Conservation (phyloP, 108 stramenopile genomes). For the Cyclotella baltica region DNA sequence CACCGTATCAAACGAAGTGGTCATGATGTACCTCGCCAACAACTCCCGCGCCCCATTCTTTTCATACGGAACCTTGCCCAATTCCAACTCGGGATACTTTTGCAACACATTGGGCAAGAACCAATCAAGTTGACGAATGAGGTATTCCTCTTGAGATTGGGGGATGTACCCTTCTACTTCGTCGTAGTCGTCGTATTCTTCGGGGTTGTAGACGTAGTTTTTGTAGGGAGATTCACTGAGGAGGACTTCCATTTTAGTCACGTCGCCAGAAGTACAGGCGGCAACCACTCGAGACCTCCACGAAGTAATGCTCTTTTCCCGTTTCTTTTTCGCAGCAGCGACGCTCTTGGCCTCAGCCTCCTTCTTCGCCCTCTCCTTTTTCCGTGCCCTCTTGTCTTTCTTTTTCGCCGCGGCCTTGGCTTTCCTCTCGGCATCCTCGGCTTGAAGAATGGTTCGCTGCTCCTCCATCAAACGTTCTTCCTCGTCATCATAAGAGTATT, state of each 20-base stretch:
- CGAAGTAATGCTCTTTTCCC: conserved; percentile 67
- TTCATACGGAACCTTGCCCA: conserved; percentile 16
- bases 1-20: conserved; percentile 32
- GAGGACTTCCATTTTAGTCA: conserved; percentile 63
- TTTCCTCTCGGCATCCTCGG: conserved; percentile 63
- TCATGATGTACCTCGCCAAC: conserved; percentile 43
- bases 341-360: conserved; percentile 78
- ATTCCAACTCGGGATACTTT: conserved; percentile 26
- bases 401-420: conserved; percentile 65
- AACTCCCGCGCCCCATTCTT: conserved; percentile 42
- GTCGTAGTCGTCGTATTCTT: conserved; percentile 4
- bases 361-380: conserved; percentile 69
- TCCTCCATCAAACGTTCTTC: conserved; percentile 16
- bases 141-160: conserved; percentile 33
- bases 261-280: conserved; percentile 66
- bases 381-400: conserved; percentile 76
- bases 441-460: conserved; percentile 31
- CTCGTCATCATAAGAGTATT: conserved; percentile 22
- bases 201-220: conserved; percentile 24
- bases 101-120: conserved; percentile 50
- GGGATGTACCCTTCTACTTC: conserved; percentile 23
- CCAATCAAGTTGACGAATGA: conserved; percentile 43
- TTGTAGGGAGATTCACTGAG: conserved; percentile 70
- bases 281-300: conserved; percentile 81
- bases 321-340: conserved; percentile 69